Percentiles rank a stretch among this genome's conserved stretches.
phyloP scores from a whole-genome alignment of 305 asterid genomes.

The Withania somnifera region DNA sequence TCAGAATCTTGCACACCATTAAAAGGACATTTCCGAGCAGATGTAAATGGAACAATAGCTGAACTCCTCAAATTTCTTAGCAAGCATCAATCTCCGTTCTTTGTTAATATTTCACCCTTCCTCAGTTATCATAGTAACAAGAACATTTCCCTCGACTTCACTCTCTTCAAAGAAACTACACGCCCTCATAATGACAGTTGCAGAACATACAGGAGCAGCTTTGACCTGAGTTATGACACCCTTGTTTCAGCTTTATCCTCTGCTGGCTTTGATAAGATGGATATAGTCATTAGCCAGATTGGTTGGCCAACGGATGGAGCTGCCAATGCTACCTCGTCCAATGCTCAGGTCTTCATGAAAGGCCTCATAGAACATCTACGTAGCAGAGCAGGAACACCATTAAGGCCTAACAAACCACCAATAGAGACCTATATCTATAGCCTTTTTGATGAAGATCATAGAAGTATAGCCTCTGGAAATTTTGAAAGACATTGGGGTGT shows the following conservation, averaged over 20 bases:
- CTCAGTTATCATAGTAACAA: slow-evolving; percentile 37
- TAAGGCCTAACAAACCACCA: slow-evolving; percentile 32
- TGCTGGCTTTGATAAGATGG: slow-evolving; percentile 46
- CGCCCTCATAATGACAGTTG: slow-evolving; percentile 34
- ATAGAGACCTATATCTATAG: slow-evolving; percentile 41
- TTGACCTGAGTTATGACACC: slow-evolving; percentile 49
- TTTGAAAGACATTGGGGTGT: slow-evolving; percentile 85
- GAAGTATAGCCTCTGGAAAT: slow-evolving; percentile 36
- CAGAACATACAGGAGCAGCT: slow-evolving; percentile 47
- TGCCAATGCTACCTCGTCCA: slow-evolving; percentile 46
- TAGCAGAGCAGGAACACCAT: slow-evolving; percentile 32
- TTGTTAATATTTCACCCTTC: slow-evolving; percentile 59
- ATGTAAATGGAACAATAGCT: slow-evolving; percentile 59
- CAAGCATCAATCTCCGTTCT: slow-evolving; percentile 52
- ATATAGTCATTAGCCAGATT: slow-evolving; percentile 40
- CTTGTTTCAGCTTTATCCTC: slow-evolving; percentile 31
- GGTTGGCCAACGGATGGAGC: slow-evolving; percentile 94
- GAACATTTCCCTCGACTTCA: slow-evolving; percentile 59
- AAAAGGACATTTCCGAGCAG: slow-evolving; percentile 47
- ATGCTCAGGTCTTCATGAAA: slow-evolving; percentile 49
- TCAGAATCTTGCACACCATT: slow-evolving; percentile 50
- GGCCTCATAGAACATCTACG: slow-evolving; percentile 47
- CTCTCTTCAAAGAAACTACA: slow-evolving; percentile 53
- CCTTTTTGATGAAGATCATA: slow-evolving; percentile 68
- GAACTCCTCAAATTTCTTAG: slow-evolving; percentile 52